Conservation (phyloP, 2,329 filamentous ascomycete species). For the Tolypocladium cylindrosporum region DNA sequence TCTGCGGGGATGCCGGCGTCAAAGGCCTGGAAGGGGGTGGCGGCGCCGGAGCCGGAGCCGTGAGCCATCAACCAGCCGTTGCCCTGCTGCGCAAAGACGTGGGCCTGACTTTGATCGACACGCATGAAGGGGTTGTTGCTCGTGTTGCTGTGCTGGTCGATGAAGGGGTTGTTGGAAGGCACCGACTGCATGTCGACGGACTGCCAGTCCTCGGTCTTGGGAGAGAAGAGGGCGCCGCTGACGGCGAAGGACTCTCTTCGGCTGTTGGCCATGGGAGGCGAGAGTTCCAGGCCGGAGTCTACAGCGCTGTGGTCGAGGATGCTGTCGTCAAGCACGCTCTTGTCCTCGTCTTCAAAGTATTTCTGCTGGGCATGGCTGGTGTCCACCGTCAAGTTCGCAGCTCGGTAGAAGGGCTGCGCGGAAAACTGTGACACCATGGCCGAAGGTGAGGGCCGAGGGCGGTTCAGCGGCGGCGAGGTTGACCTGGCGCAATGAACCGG, state of each 20-base stretch:
- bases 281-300: constrained; percentile 54
- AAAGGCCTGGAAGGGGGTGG: constrained; percentile 64
- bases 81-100: constrained; percentile 27
- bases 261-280: constrained; percentile 51
- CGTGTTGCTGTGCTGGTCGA: constrained; percentile 47
- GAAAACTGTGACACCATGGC: constrained; percentile 40
- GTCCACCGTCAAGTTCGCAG: constrained; percentile 41
- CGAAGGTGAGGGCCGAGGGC: constrained; percentile 4
- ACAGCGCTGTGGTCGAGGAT: constrained; percentile 49
- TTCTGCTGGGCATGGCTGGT: constrained; percentile 40
- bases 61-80: constrained; percentile 54
- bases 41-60: constrained; percentile 59
- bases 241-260: constrained; percentile 54
- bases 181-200: constrained; percentile 55
- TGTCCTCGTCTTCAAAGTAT: constrained; percentile 51
- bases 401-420: constrained; percentile 42
- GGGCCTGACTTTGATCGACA: constrained; percentile 40
- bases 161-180: constrained; percentile 54
- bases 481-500: neutral
- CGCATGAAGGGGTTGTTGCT: constrained; percentile 60
- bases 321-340: constrained; percentile 49
- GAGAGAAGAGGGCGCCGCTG: constrained; percentile 48
- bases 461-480: neutral
- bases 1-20: constrained; percentile 40
- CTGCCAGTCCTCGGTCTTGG: constrained; percentile 55